Evolutionary conservation across 495 filamentous ascomycete genomes (phyloP), one percentile per base, ranked within the genome.

Genomic region (Lichenothelia convexa): DNA sequence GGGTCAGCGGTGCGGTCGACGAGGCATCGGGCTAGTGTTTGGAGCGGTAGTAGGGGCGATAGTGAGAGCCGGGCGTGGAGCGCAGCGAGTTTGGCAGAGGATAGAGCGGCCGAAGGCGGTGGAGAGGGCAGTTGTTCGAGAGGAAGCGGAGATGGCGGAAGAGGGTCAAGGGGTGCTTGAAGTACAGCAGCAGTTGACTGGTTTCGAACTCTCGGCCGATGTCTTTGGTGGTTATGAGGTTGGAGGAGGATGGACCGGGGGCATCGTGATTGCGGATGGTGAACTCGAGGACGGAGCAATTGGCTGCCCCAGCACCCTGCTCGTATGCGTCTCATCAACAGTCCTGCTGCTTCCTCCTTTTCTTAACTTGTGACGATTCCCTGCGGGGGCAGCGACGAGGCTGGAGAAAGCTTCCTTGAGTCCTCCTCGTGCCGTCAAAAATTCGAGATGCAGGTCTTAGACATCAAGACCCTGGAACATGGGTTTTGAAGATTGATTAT

Each of bases 31-130:
- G 82, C 84, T 35, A 97, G 74, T 1, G 78, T 82, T 54, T 92
- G 67, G 21, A 92, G 59, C 5, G 89, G 91, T 44, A 94, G 65
- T 55, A 74, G 76, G 22, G 70, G 63, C 21, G 86, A 75, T 40
- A 97, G 75, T 35, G 72, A 72, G 32, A 97, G 76, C 49, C 89
- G 85, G 50, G 85, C 78, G 58, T 93, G 86, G 21, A 97, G 74
- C 39, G 89, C 84, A 43, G 86, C 73, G 49, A 97, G 80, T 62
- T 93, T 93, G 38, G 87, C 75, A 36, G 89, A 94, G 41, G 60
- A 50, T 36, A 64, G 55, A n/a, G 85, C 23, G 20, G 21, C 23
- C 17, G 21, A 11, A 9, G 39, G 39, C 23, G 21, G 38, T 26
- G 26, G 37, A 40, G 41, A 36, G n/a, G 40, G 40, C 29, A 35